Evolutionary conservation across 2,329 filamentous ascomycete genomes (phyloP), one percentile per base, ranked within the genome.

Genomic region (Delphinella strobiligena): DNA sequence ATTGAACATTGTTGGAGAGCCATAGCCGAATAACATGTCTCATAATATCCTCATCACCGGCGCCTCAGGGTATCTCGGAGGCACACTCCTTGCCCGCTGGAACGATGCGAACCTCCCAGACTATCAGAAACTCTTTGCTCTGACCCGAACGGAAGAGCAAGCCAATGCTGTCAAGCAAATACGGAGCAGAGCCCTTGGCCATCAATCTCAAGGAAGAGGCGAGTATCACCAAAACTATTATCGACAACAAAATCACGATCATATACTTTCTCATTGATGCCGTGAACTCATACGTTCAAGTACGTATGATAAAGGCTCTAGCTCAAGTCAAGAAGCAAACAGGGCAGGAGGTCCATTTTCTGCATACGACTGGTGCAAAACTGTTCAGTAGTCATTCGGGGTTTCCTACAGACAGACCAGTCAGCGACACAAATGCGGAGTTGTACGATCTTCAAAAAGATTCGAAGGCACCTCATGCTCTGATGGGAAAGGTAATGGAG

Each of bases 321-420:
- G 60, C 53, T 0, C 54, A 65, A 34, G 60, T 74, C 2, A 64
- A 64, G 49, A 50, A 57, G 22, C 45, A 45, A 1, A 66, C 60
- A 0, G 66, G 61, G 0, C 43, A 47, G 9, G 54, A 64, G 0
- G 65, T 68, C 2, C 69, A 73, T 46, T 69, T 72, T 40, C 45
- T 73, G n/a, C 63, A 68, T 27, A 73, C 70, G 0, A 62, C 54
- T 2, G 71, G 71, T 0, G 70, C 70, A 17, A 75, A 74, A 52
- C 47, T 68, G 3, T 73, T 74, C 48, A 70, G 67, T 11, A 60
- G 54, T 19, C 65, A 68, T 49, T 61, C 62, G 0, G 68, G 63
- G 0, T 54, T 61, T 4, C 64, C 66, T 0, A 64, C 57, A 0
- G 60, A 68, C 41, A 42, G 51, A 7, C 55, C 56, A 0, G 44